Percentiles rank a stretch among this genome's conserved stretches.
phyloP scores from a whole-genome alignment of 805 yeast genomes.

The Metschnikowia continentalis region DNA sequence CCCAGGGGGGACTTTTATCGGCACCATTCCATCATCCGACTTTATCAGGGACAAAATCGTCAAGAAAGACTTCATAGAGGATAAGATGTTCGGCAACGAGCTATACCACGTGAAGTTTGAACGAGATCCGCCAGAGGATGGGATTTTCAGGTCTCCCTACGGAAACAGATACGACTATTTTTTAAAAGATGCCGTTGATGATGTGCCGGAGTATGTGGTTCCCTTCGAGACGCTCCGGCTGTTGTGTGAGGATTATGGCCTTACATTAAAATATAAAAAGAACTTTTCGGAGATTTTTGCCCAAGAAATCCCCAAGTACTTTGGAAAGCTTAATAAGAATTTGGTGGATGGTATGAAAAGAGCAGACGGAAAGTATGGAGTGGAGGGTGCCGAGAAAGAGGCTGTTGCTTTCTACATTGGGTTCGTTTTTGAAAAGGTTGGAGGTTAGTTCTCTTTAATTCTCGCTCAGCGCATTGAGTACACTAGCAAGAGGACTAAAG shows the following conservation, averaged over 20 bases:
- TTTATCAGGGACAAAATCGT: conserved; percentile 64
- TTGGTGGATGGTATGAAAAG: conserved; percentile 68
- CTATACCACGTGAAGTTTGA: conserved; percentile 79
- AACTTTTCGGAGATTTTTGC: conserved; percentile 80
- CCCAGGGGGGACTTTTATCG: conserved; percentile 84
- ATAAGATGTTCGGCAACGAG: conserved; percentile 76
- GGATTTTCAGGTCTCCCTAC: conserved; percentile 66
- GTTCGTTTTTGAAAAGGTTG: conserved; percentile 71
- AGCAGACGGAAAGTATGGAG: conserved; percentile 77
- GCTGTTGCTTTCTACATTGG: conserved; percentile 84
- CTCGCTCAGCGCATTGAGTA: not conserved
- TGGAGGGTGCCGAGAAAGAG: conserved; percentile 85
- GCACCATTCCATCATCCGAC: conserved; percentile 92
- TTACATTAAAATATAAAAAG: conserved; percentile 66
- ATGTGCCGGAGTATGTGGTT: conserved; percentile 95
- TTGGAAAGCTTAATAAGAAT: conserved; percentile 52
- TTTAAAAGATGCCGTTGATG: conserved; percentile 88
- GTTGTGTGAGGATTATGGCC: conserved; percentile 77
- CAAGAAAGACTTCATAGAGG: conserved; percentile 38
- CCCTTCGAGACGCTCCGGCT: conserved; percentile 86
- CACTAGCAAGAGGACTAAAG: conserved; percentile 14
- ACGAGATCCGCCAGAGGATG: conserved; percentile 70
- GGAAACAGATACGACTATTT: conserved; percentile 83
- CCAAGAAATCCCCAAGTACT: conserved; percentile 69
- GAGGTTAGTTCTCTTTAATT: conserved; percentile 9